A percentile compares a stretch with the other conserved stretches of the same genome.
These are phyloP conservation scores for Suillus discolor DNA, from an alignment of 768 basidiomycete species.

Conservation along the genomic window DNA sequence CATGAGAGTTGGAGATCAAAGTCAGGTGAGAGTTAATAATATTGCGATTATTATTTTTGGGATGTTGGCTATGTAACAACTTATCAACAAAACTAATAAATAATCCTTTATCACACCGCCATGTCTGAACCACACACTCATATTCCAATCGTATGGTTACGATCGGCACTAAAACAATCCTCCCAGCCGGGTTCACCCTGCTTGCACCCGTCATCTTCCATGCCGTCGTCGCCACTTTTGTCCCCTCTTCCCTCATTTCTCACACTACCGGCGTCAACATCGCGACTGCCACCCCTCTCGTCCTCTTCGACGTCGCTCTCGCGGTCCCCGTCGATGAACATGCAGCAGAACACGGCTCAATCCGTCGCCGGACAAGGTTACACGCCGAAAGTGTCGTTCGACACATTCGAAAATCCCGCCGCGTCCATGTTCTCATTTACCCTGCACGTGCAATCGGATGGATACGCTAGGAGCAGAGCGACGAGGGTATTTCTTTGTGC, in stretches of 20 bases:
- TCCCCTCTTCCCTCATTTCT: slow-evolving; percentile 18
- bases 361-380: slow-evolving; percentile 34
- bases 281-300: slow-evolving; percentile 19
- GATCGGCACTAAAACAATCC: slow-evolving; percentile 25
- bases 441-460: slow-evolving; percentile 80
- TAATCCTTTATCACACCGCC: neutral
- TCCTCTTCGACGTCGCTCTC: slow-evolving; percentile 24
- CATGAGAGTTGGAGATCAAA: slow-evolving; percentile 5
- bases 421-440: slow-evolving; percentile 90
- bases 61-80: neutral
- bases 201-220: slow-evolving; percentile 25
- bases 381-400: slow-evolving; percentile 68
- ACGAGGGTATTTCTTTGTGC: slow-evolving; percentile 93
- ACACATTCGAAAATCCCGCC: slow-evolving; percentile 82
- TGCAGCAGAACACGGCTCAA: slow-evolving; percentile 17
- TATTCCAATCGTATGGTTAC: slow-evolving; percentile 33
- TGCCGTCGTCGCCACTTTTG: slow-evolving; percentile 17
- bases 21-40: neutral
- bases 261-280: slow-evolving; percentile 22
- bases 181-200: slow-evolving; percentile 17
- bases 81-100: neutral
- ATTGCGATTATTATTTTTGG: slow-evolving; percentile 12
- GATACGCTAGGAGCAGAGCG: slow-evolving; percentile 71
- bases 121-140: slow-evolving; percentile 16
- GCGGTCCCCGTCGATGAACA: slow-evolving; percentile 13